These are phyloP conservation scores for Laguncularia racemosa DNA, from an alignment of 345 rosid species.

Conservation along the genomic window DNA sequence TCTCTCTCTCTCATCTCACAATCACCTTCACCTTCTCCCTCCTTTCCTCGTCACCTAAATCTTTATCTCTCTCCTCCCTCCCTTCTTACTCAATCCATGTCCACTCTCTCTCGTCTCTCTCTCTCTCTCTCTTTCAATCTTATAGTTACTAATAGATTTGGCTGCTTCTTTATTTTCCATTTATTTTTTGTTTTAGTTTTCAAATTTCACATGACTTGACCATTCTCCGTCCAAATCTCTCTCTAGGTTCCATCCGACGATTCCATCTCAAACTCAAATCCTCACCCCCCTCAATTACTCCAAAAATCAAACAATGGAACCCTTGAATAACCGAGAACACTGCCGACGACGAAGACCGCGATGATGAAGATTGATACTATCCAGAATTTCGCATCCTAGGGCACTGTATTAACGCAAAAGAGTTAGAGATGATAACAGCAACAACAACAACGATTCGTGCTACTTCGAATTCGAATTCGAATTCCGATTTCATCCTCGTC, in stretches of 20 bases:
- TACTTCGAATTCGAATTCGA: too few relatives aligned
- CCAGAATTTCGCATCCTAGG: constrained; percentile 57
- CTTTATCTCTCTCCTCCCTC: too few relatives aligned
- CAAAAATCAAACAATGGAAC: constrained; percentile 15
- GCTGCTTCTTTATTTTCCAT: too few relatives aligned
- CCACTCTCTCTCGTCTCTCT: too few relatives aligned
- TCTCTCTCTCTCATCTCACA: too few relatives aligned
- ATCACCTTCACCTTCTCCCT: too few relatives aligned
- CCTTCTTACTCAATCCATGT: too few relatives aligned
- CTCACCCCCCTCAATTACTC: constrained; percentile 37
- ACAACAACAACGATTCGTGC: too few relatives aligned
- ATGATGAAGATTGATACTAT: constrained; percentile 23
- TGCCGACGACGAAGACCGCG: constrained; percentile 6
- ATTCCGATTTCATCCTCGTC: constrained; percentile 11
- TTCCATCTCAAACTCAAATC: constrained; percentile 31
- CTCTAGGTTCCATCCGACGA: constrained; percentile 26
- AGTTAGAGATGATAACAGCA: not conserved
- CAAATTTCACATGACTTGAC: constrained; percentile 15
- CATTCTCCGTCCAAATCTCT: constrained; percentile 32
- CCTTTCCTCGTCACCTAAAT: too few relatives aligned
- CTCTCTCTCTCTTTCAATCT: too few relatives aligned
- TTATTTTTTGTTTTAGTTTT: too few relatives aligned
- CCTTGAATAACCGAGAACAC: constrained; percentile 3
- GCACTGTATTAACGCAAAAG: constrained; percentile 48
- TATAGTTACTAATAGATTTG: too few relatives aligned